These are phyloP conservation scores for Plectosphaerella plurivora DNA, from an alignment of 2,329 filamentous ascomycete species.

Conservation along the genomic window DNA sequence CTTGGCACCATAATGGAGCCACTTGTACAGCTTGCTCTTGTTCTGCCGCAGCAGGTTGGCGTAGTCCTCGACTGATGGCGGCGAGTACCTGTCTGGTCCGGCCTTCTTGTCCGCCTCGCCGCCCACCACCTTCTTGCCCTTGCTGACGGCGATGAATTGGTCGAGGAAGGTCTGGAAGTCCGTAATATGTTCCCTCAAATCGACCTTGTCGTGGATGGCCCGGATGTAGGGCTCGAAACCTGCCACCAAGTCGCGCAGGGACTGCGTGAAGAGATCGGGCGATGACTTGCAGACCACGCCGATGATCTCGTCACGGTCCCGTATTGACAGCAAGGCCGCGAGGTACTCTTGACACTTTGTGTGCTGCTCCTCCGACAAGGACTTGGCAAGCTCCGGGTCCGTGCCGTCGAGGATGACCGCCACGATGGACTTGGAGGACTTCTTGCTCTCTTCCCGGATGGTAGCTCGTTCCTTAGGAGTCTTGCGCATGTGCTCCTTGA, in stretches of 20 bases:
- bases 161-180: conserved; percentile 65
- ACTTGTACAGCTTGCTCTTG: conserved; percentile 59
- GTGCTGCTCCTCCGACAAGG: conserved; percentile 58
- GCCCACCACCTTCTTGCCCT: conserved; percentile 30
- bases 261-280: conserved; percentile 69
- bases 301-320: conserved; percentile 69
- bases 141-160: conserved; percentile 62
- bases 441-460: conserved; percentile 50
- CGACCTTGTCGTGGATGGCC: conserved; percentile 64
- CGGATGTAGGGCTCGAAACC: conserved; percentile 74
- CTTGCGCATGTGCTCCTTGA: conserved; percentile 54
- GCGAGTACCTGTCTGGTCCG: conserved; percentile 5
- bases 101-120: conserved; percentile 24
- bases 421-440: conserved; percentile 55
- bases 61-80: conserved; percentile 67
- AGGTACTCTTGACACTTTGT: conserved; percentile 64
- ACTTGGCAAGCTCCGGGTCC: conserved; percentile 37
- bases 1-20: conserved; percentile 64
- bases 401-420: conserved; percentile 57
- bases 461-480: conserved; percentile 53
- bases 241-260: conserved; percentile 58
- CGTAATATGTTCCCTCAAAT: conserved; percentile 64
- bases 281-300: conserved; percentile 61
- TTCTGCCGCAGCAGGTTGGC: conserved; percentile 63
- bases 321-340: conserved; percentile 63